Percentiles rank a stretch among this genome's conserved stretches.
These are phyloP conservation scores for Metschnikowia cubensis DNA, from an alignment of 805 yeast genomes.

Conservation along the genomic window DNA sequence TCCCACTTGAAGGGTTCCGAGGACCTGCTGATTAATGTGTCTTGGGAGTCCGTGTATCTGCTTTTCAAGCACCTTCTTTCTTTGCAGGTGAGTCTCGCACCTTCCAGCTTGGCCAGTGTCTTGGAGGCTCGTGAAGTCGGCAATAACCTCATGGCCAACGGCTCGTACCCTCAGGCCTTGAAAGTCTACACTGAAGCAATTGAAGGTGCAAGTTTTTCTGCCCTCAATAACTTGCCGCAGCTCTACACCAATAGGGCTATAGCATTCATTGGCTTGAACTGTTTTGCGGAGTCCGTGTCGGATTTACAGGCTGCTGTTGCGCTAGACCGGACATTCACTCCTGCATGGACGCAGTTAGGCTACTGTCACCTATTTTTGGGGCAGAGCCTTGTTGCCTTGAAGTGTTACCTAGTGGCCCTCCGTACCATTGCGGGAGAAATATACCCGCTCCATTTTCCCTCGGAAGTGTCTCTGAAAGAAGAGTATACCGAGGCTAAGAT, in stretches of 20 bases:
- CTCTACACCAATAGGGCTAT: conserved; percentile 37
- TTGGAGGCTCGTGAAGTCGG: conserved; percentile 35
- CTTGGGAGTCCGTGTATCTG: conserved; percentile 8
- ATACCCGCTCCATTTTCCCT: conserved; percentile 23
- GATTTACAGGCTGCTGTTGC: conserved; percentile 33
- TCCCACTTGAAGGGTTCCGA: conserved; percentile 5
- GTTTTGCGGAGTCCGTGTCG: conserved; percentile 36
- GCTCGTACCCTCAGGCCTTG: conserved; percentile 38
- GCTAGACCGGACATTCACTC: conserved; percentile 31
- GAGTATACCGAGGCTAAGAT: conserved; percentile 23
- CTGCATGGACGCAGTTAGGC: conserved; percentile 44
- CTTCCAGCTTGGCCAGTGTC: conserved; percentile 1
- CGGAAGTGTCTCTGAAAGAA: conserved; percentile 10
- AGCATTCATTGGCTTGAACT: conserved; percentile 39
- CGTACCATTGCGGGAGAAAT: conserved; percentile 29
- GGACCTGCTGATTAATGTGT: background rate
- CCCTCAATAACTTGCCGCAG: conserved; percentile 24
- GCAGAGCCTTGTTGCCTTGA: conserved; percentile 27
- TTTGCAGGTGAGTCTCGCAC: conserved; percentile 2
- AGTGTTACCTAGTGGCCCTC: conserved; percentile 32
- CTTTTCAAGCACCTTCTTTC: conserved; percentile 8
- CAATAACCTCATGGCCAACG: conserved; percentile 35
- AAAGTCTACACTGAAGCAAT: conserved; percentile 36
- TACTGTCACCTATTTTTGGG: conserved; percentile 43
- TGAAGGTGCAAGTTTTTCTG: conserved; percentile 17